Evolutionary conservation across 176 grass and related monocot genomes (phyloP).

Genomic region (Cenchrus americanus): DNA sequence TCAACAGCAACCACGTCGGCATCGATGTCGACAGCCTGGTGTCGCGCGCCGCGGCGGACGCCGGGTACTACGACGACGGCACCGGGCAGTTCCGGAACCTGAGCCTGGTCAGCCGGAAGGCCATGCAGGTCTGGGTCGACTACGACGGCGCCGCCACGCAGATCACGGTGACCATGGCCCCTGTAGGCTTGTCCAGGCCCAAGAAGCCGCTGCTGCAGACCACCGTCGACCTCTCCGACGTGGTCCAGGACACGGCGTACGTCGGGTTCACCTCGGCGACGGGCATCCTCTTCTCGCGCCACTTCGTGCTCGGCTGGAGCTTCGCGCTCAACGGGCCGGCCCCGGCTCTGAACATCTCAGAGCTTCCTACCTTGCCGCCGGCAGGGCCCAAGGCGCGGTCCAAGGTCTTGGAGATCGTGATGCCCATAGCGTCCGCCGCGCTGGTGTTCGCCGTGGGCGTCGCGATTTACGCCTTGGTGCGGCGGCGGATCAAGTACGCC

Average conservation of each 20-base stretch:
- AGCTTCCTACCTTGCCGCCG: conserved; percentile 39
- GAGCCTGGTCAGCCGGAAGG: conserved; percentile 43
- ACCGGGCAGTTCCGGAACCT: conserved; percentile 40
- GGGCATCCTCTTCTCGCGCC: conserved; percentile 52
- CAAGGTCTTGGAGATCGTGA: conserved; percentile 31
- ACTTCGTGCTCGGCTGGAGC: conserved; percentile 79
- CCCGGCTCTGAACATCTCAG: conserved; percentile 46
- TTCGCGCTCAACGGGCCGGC: conserved; percentile 61
- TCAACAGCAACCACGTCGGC: conserved; percentile 63
- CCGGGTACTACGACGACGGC: conserved; percentile 47
- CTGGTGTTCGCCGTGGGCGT: not conserved
- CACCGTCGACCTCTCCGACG: conserved; percentile 32
- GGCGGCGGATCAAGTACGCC: conserved; percentile 37
- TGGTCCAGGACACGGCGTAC: conserved; percentile 43
- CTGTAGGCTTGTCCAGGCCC: conserved; percentile 30
- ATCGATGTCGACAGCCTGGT: conserved; percentile 45
- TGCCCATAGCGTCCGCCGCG: conserved; percentile 34
- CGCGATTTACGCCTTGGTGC: not conserved
- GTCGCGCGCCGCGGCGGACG: conserved; percentile 1
- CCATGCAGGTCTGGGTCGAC: conserved; percentile 66
- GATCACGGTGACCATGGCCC: conserved; percentile 52
- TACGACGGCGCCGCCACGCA: conserved; percentile 26
- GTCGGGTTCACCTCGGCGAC: conserved; percentile 71
- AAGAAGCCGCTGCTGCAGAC: conserved; percentile 44
- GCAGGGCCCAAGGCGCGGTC: conserved; percentile 37